Percentiles rank a stretch among this genome's conserved stretches.
phyloP scores from a whole-genome alignment of 306 rosid genomes.

The Lathyrus tuberosus region DNA sequence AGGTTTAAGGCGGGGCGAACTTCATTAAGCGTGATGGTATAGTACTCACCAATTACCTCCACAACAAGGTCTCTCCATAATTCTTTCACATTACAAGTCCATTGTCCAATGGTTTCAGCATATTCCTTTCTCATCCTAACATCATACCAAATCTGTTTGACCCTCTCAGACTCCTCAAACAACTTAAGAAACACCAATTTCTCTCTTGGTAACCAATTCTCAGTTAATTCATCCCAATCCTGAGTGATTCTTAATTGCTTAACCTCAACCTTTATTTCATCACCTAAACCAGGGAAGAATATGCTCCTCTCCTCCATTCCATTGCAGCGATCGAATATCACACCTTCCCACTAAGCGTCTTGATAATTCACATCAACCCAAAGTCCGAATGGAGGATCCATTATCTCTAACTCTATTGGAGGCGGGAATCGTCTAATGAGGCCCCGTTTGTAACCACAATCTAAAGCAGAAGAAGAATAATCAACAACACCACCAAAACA shows the following conservation, averaged over 20 bases:
- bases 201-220: conserved; percentile 64
- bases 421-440: conserved; percentile 73
- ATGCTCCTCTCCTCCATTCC: conserved; percentile 59
- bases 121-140: conserved; percentile 53
- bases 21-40: conserved; percentile 44
- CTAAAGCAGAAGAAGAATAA: conserved; percentile 5
- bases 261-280: conserved; percentile 54
- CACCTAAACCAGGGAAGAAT: conserved; percentile 89
- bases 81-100: conserved; percentile 62
- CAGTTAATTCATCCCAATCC: conserved; percentile 71
- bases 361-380: conserved; percentile 70
- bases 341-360: conserved; percentile 98
- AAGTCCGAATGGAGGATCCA: conserved; percentile 56
- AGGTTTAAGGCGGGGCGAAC: conserved; percentile 38
- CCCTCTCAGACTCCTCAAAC: conserved; percentile 59
- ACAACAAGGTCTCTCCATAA: conserved; percentile 63
- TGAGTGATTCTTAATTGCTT: conserved; percentile 58
- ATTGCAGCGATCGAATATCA: conserved; percentile 62
- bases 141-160: conserved; percentile 89
- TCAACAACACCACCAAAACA: conserved; percentile 46
- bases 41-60: conserved; percentile 60
- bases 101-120: conserved; percentile 53
- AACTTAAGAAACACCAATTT: conserved; percentile 73
- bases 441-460: conserved; percentile 46
- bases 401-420: conserved; percentile 21